Percentiles rank a stretch among this genome's conserved stretches.
Conservation (phyloP, 2,329 filamentous ascomycete species). For the Cladobotryum protrusum region DNA sequence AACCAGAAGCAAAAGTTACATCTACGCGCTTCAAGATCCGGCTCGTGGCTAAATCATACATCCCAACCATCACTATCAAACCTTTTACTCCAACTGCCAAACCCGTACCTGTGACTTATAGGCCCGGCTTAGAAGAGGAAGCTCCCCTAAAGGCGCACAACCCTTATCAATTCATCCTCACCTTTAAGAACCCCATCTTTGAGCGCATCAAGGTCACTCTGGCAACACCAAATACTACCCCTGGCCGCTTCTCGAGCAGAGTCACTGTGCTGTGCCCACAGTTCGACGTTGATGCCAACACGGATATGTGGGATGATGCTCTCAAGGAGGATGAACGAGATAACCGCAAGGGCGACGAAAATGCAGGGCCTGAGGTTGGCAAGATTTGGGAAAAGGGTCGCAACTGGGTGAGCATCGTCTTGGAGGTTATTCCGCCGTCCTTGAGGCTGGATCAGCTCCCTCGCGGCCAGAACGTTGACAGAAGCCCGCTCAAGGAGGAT, state of each 20-base stretch:
- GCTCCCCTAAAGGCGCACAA: constrained; percentile 48
- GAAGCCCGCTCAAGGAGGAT: constrained; percentile 48
- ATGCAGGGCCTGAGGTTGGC: constrained; percentile 66
- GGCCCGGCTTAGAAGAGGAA: constrained; percentile 26
- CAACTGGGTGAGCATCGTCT: constrained; percentile 91
- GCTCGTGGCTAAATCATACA: constrained; percentile 79
- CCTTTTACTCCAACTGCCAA: constrained; percentile 44
- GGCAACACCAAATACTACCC: constrained; percentile 73
- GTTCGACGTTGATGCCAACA: constrained; percentile 91
- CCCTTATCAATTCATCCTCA: constrained; percentile 75
- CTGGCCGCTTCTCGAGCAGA: constrained; percentile 67
- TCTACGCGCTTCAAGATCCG: constrained; percentile 90
- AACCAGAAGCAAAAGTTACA: constrained; percentile 84
- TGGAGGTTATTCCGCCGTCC: constrained; percentile 74
- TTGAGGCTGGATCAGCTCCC: constrained; percentile 35
- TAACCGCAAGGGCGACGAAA: constrained; percentile 35
- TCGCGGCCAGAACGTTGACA: constrained; percentile 34
- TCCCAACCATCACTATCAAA: constrained; percentile 72
- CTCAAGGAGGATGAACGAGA: constrained; percentile 50
- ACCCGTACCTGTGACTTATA: constrained; percentile 29
- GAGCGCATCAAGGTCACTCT: constrained; percentile 82
- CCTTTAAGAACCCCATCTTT: constrained; percentile 90
- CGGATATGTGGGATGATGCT: constrained; percentile 82
- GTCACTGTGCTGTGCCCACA: constrained; percentile 92
- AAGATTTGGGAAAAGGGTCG: constrained; percentile 94